Percentiles rank a stretch among this genome's conserved stretches.
Evolutionary conservation across 208 protist genomes (phyloP).

Genomic region (Jaenimonas drosophilae): DNA sequence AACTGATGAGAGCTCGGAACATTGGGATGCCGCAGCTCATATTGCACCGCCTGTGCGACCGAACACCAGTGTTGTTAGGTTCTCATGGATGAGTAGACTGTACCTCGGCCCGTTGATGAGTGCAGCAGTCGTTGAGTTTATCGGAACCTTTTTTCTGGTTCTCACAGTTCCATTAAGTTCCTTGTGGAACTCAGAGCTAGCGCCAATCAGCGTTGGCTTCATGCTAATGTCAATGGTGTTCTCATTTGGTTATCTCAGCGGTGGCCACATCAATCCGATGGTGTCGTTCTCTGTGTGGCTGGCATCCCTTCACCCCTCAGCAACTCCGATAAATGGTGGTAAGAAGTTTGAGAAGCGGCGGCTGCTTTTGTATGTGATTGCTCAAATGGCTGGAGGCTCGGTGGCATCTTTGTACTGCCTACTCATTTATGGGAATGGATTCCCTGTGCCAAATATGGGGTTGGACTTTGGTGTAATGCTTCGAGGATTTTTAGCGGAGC

Average conservation of each 20-base stretch:
- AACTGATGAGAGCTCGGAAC: too few species aligned
- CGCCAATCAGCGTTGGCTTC: constrained; percentile 60
- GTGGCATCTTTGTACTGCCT: constrained; percentile 52
- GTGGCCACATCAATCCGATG: constrained; percentile 76
- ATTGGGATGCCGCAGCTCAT: too few species aligned
- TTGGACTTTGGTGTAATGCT: constrained; percentile 44
- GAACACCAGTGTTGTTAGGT: too few species aligned
- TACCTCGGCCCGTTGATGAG: constrained; percentile 52
- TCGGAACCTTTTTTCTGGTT: constrained; percentile 72
- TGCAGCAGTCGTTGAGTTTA: constrained; percentile 66
- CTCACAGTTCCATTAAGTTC: constrained; percentile 58
- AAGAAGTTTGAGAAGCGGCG: constrained; percentile 41
- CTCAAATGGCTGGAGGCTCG: constrained; percentile 56
- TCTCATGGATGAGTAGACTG: too few species aligned
- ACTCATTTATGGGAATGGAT: constrained; percentile 46
- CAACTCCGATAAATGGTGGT: constrained; percentile 6
- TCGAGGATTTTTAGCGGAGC: constrained; percentile 65
- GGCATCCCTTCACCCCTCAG: background rate
- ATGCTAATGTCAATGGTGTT: constrained; percentile 70
- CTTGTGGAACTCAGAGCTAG: constrained; percentile 56
- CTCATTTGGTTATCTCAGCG: constrained; percentile 74
- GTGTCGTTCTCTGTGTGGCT: constrained; percentile 74
- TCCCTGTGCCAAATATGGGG: constrained; percentile 58
- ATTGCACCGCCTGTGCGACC: too few species aligned
- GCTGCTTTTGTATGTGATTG: constrained; percentile 55